These are phyloP conservation scores for Scenedesmus sp. DNA, from an alignment of 163 green algal species.

Conservation along the genomic window DNA sequence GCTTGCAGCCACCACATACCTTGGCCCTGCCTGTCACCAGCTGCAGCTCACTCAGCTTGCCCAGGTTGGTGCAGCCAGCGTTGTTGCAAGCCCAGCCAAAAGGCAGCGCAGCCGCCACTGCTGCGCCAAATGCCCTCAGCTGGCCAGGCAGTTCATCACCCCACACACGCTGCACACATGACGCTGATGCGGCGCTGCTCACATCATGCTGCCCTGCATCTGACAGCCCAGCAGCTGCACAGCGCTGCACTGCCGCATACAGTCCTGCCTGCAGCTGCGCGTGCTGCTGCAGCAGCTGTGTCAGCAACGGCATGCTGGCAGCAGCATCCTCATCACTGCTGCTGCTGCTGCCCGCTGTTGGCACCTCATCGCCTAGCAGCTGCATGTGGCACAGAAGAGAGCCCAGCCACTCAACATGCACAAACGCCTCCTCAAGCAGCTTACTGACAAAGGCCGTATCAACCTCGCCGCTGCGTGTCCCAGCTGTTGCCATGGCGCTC, in stretches of 20 bases:
- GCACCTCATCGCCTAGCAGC: not conserved
- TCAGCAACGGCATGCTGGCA: not conserved
- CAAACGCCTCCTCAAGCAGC: not conserved
- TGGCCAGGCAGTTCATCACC: not conserved
- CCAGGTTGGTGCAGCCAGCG: too few species aligned
- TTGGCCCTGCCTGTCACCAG: too few species aligned
- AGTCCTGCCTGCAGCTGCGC: not conserved
- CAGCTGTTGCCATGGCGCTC: too few species aligned
- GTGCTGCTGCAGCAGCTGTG: not conserved
- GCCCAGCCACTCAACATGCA: not conserved
- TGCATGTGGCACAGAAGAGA: not conserved
- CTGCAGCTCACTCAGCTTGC: too few species aligned
- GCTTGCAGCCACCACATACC: too few species aligned
- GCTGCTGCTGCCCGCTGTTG: not conserved
- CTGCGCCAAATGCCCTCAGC: not conserved
- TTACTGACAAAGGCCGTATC: not conserved
- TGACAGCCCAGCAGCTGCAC: not conserved
- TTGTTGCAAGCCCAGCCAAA: too few species aligned
- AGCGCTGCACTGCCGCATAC: not conserved
- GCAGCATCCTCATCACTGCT: not conserved
- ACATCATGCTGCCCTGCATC: not conserved
- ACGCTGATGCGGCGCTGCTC: not conserved
- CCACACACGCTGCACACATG: not conserved
- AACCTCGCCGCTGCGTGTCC: not conserved
- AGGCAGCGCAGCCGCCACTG: not conserved